A percentile compares a stretch with the other conserved stretches of the same genome.
Conservation (phyloP, 2,329 filamentous ascomycete species). For the Neonectria punicea region DNA sequence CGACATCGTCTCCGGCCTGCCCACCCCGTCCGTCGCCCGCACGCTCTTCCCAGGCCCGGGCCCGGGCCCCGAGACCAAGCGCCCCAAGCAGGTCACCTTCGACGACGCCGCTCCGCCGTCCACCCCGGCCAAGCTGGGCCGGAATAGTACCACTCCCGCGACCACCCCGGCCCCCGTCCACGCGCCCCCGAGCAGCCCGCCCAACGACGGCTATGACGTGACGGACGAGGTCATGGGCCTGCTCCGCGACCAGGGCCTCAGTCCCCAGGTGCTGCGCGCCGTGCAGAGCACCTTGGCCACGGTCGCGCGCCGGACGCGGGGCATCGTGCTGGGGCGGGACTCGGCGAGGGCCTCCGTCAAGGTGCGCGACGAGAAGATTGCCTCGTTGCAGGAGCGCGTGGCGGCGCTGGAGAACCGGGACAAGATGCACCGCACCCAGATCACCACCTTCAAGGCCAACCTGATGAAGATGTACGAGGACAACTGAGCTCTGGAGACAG, state of each 20-base stretch:
- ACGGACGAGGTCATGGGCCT: constrained; percentile 61
- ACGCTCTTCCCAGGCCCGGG: constrained; percentile 46
- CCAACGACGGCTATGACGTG: constrained; percentile 46
- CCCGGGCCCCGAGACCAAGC: constrained; percentile 41
- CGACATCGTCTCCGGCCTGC: constrained; percentile 40
- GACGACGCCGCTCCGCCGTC: constrained; percentile 34
- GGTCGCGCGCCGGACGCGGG: constrained; percentile 68
- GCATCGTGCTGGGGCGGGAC: constrained; percentile 73
- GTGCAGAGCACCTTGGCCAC: constrained; percentile 61
- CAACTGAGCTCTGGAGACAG: constrained; percentile 30
- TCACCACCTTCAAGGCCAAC: constrained; percentile 51
- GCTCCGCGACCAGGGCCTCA: constrained; percentile 56
- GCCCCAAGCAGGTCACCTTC: constrained; percentile 48
- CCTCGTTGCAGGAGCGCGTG: constrained; percentile 50
- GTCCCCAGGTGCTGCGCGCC: constrained; percentile 47
- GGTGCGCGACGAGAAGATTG: constrained; percentile 64
- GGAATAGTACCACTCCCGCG: constrained; percentile 16
- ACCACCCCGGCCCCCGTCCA: constrained; percentile 2
- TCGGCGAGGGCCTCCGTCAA: constrained; percentile 70
- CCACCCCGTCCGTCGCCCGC: constrained; percentile 51
- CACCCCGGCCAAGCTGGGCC: constrained; percentile 23
- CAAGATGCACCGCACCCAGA: constrained; percentile 44
- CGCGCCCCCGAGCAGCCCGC: constrained; percentile 30
- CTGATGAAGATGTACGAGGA: constrained; percentile 52
- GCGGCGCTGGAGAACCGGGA: constrained; percentile 53